phyloP scores from a whole-genome alignment of 2,329 filamentous ascomycete genomes.

The Pyrenophora graminea region DNA sequence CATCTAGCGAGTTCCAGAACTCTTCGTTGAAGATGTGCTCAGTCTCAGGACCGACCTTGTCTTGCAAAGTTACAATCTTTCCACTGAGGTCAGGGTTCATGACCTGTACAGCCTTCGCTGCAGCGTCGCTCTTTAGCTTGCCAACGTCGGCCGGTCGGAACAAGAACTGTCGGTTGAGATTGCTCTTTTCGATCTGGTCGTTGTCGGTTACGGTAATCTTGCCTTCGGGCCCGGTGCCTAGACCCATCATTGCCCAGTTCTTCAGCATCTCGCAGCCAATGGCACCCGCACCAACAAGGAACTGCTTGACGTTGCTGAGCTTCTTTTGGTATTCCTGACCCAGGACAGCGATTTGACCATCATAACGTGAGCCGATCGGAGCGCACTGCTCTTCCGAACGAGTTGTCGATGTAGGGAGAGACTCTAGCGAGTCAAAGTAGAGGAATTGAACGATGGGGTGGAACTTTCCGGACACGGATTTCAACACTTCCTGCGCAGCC shows the following conservation, averaged over 20 bases:
- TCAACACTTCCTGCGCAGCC: slow-evolving; percentile 90
- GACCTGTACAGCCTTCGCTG: slow-evolving; percentile 81
- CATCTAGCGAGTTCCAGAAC: slow-evolving; percentile 87
- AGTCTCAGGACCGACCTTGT: slow-evolving; percentile 88
- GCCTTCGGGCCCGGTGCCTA: slow-evolving; percentile 85
- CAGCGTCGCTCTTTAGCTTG: slow-evolving; percentile 93
- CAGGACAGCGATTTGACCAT: slow-evolving; percentile 96
- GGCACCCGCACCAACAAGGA: slow-evolving; percentile 92
- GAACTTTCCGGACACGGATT: slow-evolving; percentile 97
- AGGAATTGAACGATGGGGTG: slow-evolving; percentile 93
- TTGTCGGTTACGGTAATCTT: slow-evolving; percentile 94
- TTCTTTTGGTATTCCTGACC: slow-evolving; percentile 93
- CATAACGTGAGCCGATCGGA: slow-evolving; percentile 83
- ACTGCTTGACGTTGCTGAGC: slow-evolving; percentile 85
- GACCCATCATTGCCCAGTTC: slow-evolving; percentile 99
- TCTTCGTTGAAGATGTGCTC: slow-evolving; percentile 92
- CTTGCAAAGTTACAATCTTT: slow-evolving; percentile 83
- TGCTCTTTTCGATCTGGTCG: slow-evolving; percentile 99
- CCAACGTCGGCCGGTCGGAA: slow-evolving; percentile 95
- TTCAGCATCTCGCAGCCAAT: slow-evolving; percentile 99
- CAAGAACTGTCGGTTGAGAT: slow-evolving; percentile 94
- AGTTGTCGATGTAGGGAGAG: slow-evolving; percentile 73
- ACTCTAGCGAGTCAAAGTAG: slow-evolving; percentile 98
- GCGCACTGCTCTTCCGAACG: slow-evolving; percentile 88
- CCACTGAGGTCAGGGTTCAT: slow-evolving; percentile 95